These are phyloP conservation scores for Ascobolus immersus DNA, from an alignment of 495 filamentous ascomycete genomes.

Conservation along the genomic window DNA sequence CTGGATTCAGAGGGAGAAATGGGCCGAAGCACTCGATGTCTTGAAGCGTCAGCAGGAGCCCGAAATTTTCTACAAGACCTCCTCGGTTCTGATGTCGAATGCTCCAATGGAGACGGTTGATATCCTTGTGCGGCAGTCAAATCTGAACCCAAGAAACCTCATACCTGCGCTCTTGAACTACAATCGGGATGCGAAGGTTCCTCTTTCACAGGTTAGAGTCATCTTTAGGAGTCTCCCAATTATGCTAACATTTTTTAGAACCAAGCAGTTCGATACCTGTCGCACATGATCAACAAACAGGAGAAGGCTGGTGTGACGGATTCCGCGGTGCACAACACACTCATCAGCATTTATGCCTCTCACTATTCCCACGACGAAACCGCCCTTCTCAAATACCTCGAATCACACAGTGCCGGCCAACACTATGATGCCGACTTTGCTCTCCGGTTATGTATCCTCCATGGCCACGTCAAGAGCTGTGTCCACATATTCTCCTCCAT, in stretches of 20 bases:
- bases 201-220: constrained; percentile 21
- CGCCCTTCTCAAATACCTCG: constrained; percentile 63
- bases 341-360: constrained; percentile 87
- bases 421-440: constrained; percentile 97
- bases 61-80: constrained; percentile 85
- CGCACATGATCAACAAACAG: constrained; percentile 79
- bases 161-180: constrained; percentile 88
- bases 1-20: constrained; percentile 90
- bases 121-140: constrained; percentile 73
- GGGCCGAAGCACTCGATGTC: constrained; percentile 68
- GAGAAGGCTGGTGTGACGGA: constrained; percentile 57
- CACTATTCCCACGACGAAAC: constrained; percentile 58
- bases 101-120: constrained; percentile 62
- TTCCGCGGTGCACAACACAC: constrained; percentile 86
- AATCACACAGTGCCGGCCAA: constrained; percentile 37
- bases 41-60: constrained; percentile 75
- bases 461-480: constrained; percentile 72
- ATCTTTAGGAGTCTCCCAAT: constrained; percentile 18
- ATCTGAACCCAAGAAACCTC: constrained; percentile 63
- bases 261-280: constrained; percentile 82
- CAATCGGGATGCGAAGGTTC: constrained; percentile 42
- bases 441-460: constrained; percentile 76
- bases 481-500: constrained; percentile 92
- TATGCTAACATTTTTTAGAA: constrained; percentile 29
- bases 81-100: constrained; percentile 84